phyloP scores from a whole-genome alignment of 1,284 basidiomycete genomes.

The Trichosporon sp. region DNA sequence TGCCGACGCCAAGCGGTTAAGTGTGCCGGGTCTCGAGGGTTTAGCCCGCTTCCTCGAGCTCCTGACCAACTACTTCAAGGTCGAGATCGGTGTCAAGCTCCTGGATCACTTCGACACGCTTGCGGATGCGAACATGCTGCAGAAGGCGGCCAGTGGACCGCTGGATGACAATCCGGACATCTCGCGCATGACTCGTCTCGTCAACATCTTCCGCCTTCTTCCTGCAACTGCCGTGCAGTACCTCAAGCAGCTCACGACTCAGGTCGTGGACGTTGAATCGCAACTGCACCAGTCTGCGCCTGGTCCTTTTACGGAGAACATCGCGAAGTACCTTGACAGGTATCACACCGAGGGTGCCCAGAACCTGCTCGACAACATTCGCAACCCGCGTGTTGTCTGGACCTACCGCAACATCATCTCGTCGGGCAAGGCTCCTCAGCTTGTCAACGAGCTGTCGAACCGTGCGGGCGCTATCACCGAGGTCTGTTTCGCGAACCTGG shows the following conservation, averaged over 20 bases:
- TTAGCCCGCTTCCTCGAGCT: slow-evolving; percentile 92
- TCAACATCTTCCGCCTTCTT: slow-evolving; percentile 95
- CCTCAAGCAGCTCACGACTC: slow-evolving; percentile 79
- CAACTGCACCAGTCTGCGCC: slow-evolving; percentile 84
- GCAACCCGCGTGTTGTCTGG: slow-evolving; percentile 72
- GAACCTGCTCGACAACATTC: slow-evolving; percentile 79
- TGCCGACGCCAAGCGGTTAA: slow-evolving; percentile 91
- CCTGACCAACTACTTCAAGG: slow-evolving; percentile 99
- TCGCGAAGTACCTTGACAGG: slow-evolving; percentile 87
- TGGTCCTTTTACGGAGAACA: slow-evolving; percentile 91
- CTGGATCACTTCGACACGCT: slow-evolving; percentile 93
- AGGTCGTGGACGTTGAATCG: slow-evolving; percentile 91
- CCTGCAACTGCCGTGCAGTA: slow-evolving; percentile 92
- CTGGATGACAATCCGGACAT: slow-evolving; percentile 88
- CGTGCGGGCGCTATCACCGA: slow-evolving; percentile 67
- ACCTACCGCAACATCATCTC: slow-evolving; percentile 80
- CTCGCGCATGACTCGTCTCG: slow-evolving; percentile 86
- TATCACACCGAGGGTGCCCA: slow-evolving; percentile 84
- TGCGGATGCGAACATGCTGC: slow-evolving; percentile 76
- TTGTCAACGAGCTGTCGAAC: slow-evolving; percentile 72
- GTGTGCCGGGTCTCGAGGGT: slow-evolving; percentile 92
- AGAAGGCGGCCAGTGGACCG: slow-evolving; percentile 73
- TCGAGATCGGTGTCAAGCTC: slow-evolving; percentile 97
- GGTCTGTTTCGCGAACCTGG: slow-evolving; percentile 63
- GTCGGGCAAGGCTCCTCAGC: slow-evolving; percentile 72